Evolutionary conservation across 2,329 filamentous ascomycete species (phyloP).

Genomic region (Passalora sequoiae): DNA sequence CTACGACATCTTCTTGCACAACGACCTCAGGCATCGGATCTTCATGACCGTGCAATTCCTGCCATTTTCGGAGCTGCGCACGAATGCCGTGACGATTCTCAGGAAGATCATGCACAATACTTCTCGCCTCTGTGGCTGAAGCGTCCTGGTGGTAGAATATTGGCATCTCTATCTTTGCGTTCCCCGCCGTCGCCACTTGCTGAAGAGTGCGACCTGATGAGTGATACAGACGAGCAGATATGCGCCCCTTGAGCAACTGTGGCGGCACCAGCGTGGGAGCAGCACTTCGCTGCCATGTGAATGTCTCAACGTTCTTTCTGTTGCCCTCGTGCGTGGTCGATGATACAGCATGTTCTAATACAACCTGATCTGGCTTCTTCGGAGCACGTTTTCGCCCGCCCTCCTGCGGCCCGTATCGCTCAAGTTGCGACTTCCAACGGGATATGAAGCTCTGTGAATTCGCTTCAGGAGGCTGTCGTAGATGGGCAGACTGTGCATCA

Average conservation of each 20-base stretch:
- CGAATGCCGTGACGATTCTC: slow-evolving; percentile 30
- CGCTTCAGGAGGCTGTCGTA: no score
- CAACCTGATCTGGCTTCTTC: no score
- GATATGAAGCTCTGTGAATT: no score
- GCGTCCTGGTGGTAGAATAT: not conserved
- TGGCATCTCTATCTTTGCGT: not conserved
- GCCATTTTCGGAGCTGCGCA: slow-evolving; percentile 40
- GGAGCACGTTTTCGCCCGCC: no score
- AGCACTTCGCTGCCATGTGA: no score
- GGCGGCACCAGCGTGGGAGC: no score
- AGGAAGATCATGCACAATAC: not conserved
- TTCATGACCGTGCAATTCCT: slow-evolving; percentile 36
- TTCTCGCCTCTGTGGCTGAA: not conserved
- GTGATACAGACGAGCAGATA: slow-evolving; percentile 6
- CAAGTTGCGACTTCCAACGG: no score
- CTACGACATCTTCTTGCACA: slow-evolving; percentile 20
- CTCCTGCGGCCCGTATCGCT: no score
- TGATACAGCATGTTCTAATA: no score
- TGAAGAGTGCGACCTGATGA: not conserved
- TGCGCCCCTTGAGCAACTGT: not conserved
- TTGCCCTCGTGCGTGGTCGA: no score
- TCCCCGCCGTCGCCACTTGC: no score
- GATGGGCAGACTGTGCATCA: not conserved
- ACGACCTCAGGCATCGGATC: slow-evolving; percentile 14
- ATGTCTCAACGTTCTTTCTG: no score